Percentiles rank a stretch among this genome's conserved stretches.
Conservation (phyloP, 371 early-diverging fungal species). For the Lichtheimia corymbifera region DNA sequence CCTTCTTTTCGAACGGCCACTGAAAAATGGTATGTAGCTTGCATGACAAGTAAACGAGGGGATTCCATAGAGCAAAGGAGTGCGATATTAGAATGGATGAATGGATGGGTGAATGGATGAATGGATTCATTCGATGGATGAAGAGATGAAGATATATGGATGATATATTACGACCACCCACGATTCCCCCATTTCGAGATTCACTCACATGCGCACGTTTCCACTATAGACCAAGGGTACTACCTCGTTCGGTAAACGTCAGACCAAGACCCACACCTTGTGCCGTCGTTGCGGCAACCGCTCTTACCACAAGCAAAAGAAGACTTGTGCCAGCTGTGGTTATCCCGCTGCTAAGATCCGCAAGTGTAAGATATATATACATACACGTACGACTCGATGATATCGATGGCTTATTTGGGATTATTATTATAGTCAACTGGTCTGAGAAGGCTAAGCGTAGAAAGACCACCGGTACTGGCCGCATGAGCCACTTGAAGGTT, state of each 20-base stretch:
- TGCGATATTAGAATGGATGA: neutral
- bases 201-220: neutral
- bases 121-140: conserved; percentile 10
- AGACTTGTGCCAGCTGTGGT: conserved; percentile 98
- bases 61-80: neutral
- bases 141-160: neutral
- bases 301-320: conserved; percentile 99
- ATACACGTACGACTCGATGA: neutral
- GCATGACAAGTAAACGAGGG: neutral
- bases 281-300: conserved; percentile 98
- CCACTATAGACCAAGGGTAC: conserved; percentile 94
- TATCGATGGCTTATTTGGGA: neutral
- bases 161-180: neutral
- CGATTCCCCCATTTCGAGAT: neutral
- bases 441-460: conserved; percentile 93
- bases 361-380: conserved; percentile 65
- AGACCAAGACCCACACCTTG: conserved; percentile 98
- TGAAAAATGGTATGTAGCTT: conserved; percentile 4
- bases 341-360: conserved; percentile 98
- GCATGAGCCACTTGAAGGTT: conserved; percentile 93
- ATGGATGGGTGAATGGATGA: conserved; percentile 18
- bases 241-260: conserved; percentile 98
- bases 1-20: conserved; percentile 1
- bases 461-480: conserved; percentile 97
- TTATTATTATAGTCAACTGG: conserved; percentile 74